Base-by-base conservation (phyloP, 371 early-diverging fungal species). In the Polyrhizophydium stewartii region DNA sequence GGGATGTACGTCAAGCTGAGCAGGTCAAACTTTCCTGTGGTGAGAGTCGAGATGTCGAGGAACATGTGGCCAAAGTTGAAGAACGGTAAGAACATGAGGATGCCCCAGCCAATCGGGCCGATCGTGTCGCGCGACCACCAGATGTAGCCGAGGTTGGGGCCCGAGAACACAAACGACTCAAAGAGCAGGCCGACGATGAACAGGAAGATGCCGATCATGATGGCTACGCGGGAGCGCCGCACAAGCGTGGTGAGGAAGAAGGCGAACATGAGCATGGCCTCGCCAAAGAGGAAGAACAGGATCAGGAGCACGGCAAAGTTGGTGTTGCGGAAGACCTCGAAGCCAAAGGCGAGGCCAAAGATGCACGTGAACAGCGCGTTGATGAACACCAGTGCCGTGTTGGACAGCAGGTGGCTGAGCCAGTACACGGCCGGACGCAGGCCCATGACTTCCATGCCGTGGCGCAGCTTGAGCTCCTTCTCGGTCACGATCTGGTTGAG, bases 381-480 rank as follows among this genome's bases (percentile, higher is more conserved):
- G 59, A 88, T 61, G 31, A 80, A 21, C 38, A 87, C 79, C 43
- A 87, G 64, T 41, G 81, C 61, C 16, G 82, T 69, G 37, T 75
- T 77, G 21, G 81, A 76, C 31, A 89, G 45, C 64, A 80, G 84
- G 68, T 78, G 79, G 9, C 72, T 67, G 41, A 86, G 32, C 88
- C 88, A 88, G 69, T 86, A 89, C 5, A 84, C 80, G 33, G 60
- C 52, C 17, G 73, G 70, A 46, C 50, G 46, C 51, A 88, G 75
- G 6, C 89, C 89, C 88, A 88, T 87, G 82, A 86, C 85, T 40
- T 85, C 79, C 85, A 89, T 85, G 55, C 81, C 82, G 60, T 83
- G 82, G 22, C 84, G 75, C 57, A 87, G 71, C 58, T 84, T 81
- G 47, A 65, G 64, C 59, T 89, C 89, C 72, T 89, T 89, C 59